Percentiles rank a stretch among this genome's conserved stretches.
Evolutionary conservation across 768 basidiomycete species (phyloP).

Genomic region (Tremella mesenterica): DNA sequence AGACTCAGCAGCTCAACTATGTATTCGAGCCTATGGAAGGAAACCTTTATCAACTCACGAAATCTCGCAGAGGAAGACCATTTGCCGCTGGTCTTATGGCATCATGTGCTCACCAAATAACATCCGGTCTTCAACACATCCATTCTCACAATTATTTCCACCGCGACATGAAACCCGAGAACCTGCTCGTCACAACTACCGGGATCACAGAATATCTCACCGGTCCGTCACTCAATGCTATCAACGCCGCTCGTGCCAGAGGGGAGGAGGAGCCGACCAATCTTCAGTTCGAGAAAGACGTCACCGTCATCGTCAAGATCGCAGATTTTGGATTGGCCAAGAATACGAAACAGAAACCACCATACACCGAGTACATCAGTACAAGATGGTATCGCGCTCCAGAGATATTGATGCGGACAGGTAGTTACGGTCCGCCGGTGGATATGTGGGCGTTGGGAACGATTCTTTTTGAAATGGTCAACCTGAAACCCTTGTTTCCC

Average conservation of each 20-base stretch:
- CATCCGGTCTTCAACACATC: conserved; percentile 82
- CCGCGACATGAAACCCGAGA: conserved; percentile 99
- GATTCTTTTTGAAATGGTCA: conserved; percentile 93
- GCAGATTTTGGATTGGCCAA: conserved; percentile 96
- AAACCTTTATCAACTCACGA: conserved; percentile 98
- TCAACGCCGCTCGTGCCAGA: conserved; percentile 15
- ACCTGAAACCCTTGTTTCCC: conserved; percentile 89
- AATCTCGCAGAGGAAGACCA: conserved; percentile 85
- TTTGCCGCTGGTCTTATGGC: conserved; percentile 95
- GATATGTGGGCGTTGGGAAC: conserved; percentile 99
- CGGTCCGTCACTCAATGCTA: conserved; percentile 57
- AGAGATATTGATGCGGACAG: conserved; percentile 82
- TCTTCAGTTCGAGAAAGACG: conserved; percentile 63
- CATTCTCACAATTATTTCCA: conserved; percentile 92
- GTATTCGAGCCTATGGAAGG: conserved; percentile 99
- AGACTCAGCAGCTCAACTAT: conserved; percentile 92
- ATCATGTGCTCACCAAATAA: conserved; percentile 86
- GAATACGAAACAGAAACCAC: conserved; percentile 75
- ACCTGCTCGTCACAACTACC: conserved; percentile 94
- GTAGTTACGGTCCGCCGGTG: conserved; percentile 91
- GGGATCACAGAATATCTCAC: conserved; percentile 86
- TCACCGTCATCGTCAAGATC: conserved; percentile 91
- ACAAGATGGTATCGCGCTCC: conserved; percentile 99
- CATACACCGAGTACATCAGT: conserved; percentile 97
- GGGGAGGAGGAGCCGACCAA: not conserved